These are phyloP conservation scores for Vitis hybrid DNA, from an alignment of 177 flowering plant species.

Conservation along the genomic window DNA sequence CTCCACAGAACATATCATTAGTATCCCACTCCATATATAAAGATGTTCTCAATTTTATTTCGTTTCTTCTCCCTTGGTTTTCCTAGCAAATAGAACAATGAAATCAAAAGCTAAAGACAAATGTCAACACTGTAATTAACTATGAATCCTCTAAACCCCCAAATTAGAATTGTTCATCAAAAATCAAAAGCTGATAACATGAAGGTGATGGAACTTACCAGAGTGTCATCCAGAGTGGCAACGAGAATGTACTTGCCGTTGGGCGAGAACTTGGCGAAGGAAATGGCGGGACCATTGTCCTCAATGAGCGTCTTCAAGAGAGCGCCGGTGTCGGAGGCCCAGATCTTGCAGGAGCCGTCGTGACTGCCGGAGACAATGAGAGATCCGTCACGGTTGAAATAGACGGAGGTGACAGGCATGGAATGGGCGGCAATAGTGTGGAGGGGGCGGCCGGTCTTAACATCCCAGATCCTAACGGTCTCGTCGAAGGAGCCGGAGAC, in stretches of 20 bases:
- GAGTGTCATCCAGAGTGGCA: slow-evolving; percentile 79
- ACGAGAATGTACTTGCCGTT: slow-evolving; percentile 94
- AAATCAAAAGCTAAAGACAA: too few species aligned
- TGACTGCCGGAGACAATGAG: slow-evolving; percentile 84
- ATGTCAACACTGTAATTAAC: too few species aligned
- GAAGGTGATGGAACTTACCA: slow-evolving; percentile 44
- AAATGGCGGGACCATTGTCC: slow-evolving; percentile 68
- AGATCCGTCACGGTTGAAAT: slow-evolving; percentile 80
- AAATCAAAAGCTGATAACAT: not conserved
- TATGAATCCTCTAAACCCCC: too few species aligned
- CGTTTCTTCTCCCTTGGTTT: too few species aligned
- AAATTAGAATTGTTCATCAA: not conserved
- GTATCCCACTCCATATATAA: too few species aligned
- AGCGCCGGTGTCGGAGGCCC: slow-evolving; percentile 71
- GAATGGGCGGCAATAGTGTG: slow-evolving; percentile 64
- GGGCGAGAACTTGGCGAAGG: slow-evolving; percentile 87
- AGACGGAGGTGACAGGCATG: slow-evolving; percentile 79
- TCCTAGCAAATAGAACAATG: too few species aligned
- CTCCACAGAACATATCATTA: too few species aligned
- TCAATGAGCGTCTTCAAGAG: slow-evolving; percentile 68
- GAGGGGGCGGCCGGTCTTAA: slow-evolving; percentile 62
- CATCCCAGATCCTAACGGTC: slow-evolving; percentile 78
- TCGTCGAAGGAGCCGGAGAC: slow-evolving; percentile 92
- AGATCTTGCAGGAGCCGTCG: slow-evolving; percentile 88
- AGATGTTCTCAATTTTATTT: too few species aligned